A percentile compares a stretch with the other conserved stretches of the same genome.
Conservation (phyloP, 164 flowering plant genomes). For the Cinnamomum micranthum region DNA sequence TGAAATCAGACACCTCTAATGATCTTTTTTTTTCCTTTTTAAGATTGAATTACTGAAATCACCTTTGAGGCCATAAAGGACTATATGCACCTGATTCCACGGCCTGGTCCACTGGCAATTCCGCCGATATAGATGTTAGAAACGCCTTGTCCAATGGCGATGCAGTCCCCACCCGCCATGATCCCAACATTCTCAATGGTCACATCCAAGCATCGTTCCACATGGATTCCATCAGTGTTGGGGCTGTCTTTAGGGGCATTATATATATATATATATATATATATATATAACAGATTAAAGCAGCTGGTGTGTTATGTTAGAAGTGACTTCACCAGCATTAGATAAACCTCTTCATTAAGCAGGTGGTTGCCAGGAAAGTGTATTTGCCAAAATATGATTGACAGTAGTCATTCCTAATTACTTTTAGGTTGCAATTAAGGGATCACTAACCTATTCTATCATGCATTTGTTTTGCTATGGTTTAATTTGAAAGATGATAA, state of each 20-base stretch:
- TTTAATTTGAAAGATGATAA: neutral
- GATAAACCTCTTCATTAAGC: neutral
- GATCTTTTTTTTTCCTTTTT: neutral
- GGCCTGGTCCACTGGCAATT: conserved; percentile 67
- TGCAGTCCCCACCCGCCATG: conserved; percentile 67
- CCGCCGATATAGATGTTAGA: conserved; percentile 35
- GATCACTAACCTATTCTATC: neutral
- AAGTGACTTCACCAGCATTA: neutral
- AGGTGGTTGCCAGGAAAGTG: neutral
- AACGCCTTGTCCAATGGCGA: conserved; percentile 64
- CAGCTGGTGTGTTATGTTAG: neutral
- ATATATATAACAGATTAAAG: neutral
- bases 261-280: too few species aligned
- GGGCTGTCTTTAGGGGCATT: too few species aligned
- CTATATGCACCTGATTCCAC: conserved; percentile 54
- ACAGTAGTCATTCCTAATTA: too few species aligned
- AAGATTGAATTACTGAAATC: neutral
- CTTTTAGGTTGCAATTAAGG: neutral
- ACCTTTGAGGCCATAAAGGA: neutral
- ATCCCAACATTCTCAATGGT: conserved; percentile 29
- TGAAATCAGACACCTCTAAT: too few species aligned
- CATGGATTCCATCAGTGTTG: conserved; percentile 82
- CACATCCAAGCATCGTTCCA: conserved; percentile 39
- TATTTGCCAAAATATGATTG: too few species aligned
- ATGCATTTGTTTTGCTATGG: neutral